Evolutionary conservation across 352 stramenopile genomes (phyloP), one percentile per base, ranked within the genome.

Genomic region (Pythium volutum): DNA sequence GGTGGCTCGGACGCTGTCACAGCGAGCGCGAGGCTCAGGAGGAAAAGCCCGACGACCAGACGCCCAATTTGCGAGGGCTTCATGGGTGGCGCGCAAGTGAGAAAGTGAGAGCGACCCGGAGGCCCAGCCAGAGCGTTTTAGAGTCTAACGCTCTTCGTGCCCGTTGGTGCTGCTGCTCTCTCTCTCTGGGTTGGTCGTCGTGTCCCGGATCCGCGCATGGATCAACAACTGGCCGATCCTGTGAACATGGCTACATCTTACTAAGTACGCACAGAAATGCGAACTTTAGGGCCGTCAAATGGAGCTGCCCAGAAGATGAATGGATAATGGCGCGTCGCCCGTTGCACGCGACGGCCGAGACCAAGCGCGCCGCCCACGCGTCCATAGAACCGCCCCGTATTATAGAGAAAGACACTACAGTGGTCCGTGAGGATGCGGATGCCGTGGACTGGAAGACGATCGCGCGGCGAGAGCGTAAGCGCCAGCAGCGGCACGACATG

Each of bases 401-500:
- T 41, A 38, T 6, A 26, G 26, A n/a, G 11, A 22, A 1, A 5
- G 7, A 34, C 22, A 10, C 12, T n/a, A 9, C 11, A 31, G 23
- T n/a, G n/a, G n/a, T 8, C 25, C 1, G 23, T 34, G 41, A 8
- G 26, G 39, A 31, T 51, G 22, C 22, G 31, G 27, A 20, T 29
- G 48, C 25, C 14, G 63, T 62, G 27, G 63, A 66, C 45, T 48
- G 29, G 27, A 65, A 70, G 46, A 58, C 49, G 36, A 52, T 57
- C 41, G 63, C 63, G n/a, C 41, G 47, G 4, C 55, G 56, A 4
- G 52, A 70, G 56, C 75, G 79, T 26, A 77, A 87, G 65, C 81
- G 71, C 55, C 72, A 77, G 55, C 66, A 75, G 55, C 79, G 81
- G 18, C 77, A 77, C 11, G 70, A 76, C 20, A 47, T 90, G 3